Evolutionary conservation across 2,329 filamentous ascomycete genomes (phyloP).

Genomic region (Colletotrichum nymphaeae): DNA sequence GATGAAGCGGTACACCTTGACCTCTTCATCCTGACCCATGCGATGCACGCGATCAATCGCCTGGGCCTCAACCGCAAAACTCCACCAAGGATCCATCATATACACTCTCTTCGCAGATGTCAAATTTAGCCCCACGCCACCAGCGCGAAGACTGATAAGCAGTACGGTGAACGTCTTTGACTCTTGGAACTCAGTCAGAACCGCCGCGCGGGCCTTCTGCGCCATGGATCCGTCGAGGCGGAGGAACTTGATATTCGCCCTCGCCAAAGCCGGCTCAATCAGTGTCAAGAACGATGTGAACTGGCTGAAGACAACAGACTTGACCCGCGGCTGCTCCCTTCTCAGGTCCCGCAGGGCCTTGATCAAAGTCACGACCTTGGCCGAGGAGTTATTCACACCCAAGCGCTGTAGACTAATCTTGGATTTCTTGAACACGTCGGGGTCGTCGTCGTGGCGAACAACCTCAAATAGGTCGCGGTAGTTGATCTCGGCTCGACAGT

Average conservation of each 20-base stretch:
- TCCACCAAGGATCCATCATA: slow-evolving; percentile 99
- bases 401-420: slow-evolving; percentile 71
- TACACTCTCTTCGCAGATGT: slow-evolving; percentile 90
- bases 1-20: slow-evolving; percentile 89
- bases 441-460: slow-evolving; percentile 78
- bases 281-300: slow-evolving; percentile 97
- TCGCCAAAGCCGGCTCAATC: slow-evolving; percentile 82
- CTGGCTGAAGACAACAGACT: slow-evolving; percentile 95
- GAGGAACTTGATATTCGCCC: slow-evolving; percentile 80
- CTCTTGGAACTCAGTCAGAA: slow-evolving; percentile 78
- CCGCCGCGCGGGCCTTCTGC: slow-evolving; percentile 84
- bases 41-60: slow-evolving; percentile 97
- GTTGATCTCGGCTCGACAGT: slow-evolving; percentile 86
- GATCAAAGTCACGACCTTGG: slow-evolving; percentile 87
- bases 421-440: slow-evolving; percentile 56
- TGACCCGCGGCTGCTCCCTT: slow-evolving; percentile 74
- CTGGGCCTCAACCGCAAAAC: slow-evolving; percentile 94
- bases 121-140: slow-evolving; percentile 93
- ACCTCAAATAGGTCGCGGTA: slow-evolving; percentile 92
- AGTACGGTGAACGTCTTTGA: slow-evolving; percentile 76
- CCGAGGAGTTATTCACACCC: slow-evolving; percentile 77
- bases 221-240: slow-evolving; percentile 92
- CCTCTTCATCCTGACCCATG: slow-evolving; percentile 91
- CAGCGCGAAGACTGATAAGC: slow-evolving; percentile 86
- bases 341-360: slow-evolving; percentile 78